A percentile compares a stretch with the other conserved stretches of the same genome.
Evolutionary conservation across 441 rosid genomes (phyloP).

Genomic region (Gossypium lobatum): DNA sequence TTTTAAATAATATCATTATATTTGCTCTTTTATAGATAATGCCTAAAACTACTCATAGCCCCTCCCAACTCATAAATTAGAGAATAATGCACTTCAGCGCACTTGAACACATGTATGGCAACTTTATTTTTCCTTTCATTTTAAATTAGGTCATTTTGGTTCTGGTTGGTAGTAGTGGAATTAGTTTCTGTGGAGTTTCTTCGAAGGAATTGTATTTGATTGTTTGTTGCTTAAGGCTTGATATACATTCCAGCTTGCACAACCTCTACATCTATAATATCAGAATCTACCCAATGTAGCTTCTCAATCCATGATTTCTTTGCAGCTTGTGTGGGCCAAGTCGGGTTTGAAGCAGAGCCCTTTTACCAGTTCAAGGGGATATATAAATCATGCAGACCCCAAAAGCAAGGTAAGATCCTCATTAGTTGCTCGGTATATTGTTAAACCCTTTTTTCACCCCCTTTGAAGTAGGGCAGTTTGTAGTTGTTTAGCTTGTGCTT

Average conservation of each 20-base stretch:
- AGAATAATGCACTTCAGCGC: too few species aligned
- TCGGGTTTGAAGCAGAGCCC: conserved; percentile 5
- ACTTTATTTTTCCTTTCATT: conserved; percentile 28
- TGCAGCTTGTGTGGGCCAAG: conserved; percentile 47
- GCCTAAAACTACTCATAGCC: too few species aligned
- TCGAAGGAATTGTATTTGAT: conserved; percentile 60
- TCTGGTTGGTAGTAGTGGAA: conserved; percentile 89
- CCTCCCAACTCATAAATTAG: background rate
- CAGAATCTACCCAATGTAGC: conserved; percentile 28
- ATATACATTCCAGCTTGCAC: conserved; percentile 19
- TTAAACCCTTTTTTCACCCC: background rate
- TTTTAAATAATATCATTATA: too few species aligned
- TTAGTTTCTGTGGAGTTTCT: conserved; percentile 80
- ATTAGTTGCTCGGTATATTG: background rate
- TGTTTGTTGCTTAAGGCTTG: conserved; percentile 54
- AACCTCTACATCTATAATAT: conserved; percentile 27
- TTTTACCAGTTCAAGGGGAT: conserved; percentile 12
- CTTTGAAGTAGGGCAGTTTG: background rate
- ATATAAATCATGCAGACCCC: conserved; percentile 69
- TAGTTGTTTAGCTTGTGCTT: background rate
- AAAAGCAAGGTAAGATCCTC: conserved; percentile 59
- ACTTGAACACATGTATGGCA: conserved; percentile 10
- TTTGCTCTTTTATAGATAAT: too few species aligned
- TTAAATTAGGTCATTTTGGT: conserved; percentile 21
- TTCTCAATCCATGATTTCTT: conserved; percentile 28